Evolutionary conservation across 2,329 filamentous ascomycete genomes (phyloP), one percentile per base, ranked within the genome.

Genomic region (Pestalotiopsis sp.): DNA sequence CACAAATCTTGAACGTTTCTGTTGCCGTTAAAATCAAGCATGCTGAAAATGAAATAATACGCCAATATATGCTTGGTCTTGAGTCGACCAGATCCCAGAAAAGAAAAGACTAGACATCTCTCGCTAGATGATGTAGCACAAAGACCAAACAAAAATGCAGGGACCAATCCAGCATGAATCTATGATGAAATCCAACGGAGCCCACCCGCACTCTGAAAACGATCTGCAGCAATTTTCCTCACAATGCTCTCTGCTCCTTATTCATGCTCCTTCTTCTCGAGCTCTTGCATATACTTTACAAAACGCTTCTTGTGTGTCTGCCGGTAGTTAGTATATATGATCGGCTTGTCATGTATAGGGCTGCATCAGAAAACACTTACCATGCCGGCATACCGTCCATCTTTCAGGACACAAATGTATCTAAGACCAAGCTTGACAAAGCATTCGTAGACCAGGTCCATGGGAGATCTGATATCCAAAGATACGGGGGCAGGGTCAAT

Each of bases 361-460:
- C 5, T 49, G 23, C 4, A 27, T 17, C 4, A 25, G 13, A 41
- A 66, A 12, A 52, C 14, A 83, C 90, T 83, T 80, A 97, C 94
- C 85, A 99, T 88, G 71, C 96, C 96, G 2, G 92, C 93, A 81
- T 93, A 99, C 70, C 89, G 90, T 27, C 96, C 96, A 72, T 97
- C 91, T 67, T 88, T 88, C 31, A 96, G 83, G 4, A 98, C 94
- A 78, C 96, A 98, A 64, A 99, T 92, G 80, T 97, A 98, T 70
- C 96, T 87, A 72, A 99, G 81, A 1, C 96, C 96, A 9, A 99
- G 85, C 81, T 99, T 99, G 64, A 93, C 93, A 79, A 98, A 99
- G 76, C 94, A 95, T 78, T 99, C 96, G 75, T 97, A 98, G 3
- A 98, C 96, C 52, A 99, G 83, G 77, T 98, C 95, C 88, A 98